phyloP scores from a whole-genome alignment of 306 rosid species.

The Fragaria nilgerrensis region DNA sequence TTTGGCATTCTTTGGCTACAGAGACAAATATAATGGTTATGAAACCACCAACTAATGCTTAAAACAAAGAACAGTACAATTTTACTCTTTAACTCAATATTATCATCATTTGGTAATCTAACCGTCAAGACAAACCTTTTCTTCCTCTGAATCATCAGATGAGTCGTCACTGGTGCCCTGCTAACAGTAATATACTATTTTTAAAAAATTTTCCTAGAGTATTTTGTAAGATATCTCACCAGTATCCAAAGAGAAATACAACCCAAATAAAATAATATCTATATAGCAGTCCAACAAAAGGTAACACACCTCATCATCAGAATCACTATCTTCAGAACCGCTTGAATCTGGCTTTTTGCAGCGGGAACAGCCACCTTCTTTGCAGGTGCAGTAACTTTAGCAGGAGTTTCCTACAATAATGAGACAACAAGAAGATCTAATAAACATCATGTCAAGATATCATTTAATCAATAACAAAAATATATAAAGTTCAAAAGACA shows the following conservation, averaged over 20 bases:
- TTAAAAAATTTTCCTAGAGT: constrained; percentile 5
- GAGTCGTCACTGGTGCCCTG: not conserved
- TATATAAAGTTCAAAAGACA: not conserved
- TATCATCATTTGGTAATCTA: not conserved
- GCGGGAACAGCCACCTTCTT: not conserved
- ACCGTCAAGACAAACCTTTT: not conserved
- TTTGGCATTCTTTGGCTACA: constrained; percentile 22
- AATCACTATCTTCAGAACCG: constrained; percentile 27
- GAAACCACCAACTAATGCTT: not conserved
- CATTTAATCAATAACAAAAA: not conserved
- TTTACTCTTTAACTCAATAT: not conserved
- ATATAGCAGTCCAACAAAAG: not conserved
- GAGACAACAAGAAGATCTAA: not conserved
- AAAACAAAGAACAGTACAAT: not conserved
- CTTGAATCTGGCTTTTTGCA: constrained; percentile 1
- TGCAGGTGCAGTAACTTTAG: not conserved
- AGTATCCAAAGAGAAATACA: not conserved
- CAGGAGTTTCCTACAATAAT: constrained; percentile 10
- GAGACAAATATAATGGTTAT: not conserved
- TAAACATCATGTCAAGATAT: not conserved
- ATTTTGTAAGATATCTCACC: not conserved
- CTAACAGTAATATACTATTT: constrained; percentile 3
- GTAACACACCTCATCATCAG: constrained; percentile 19
- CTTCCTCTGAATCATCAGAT: constrained; percentile 12
- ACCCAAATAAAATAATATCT: not conserved